Evolutionary conservation across 2,329 filamentous ascomycete species (phyloP).

Genomic region (Clonostachys chloroleuca): DNA sequence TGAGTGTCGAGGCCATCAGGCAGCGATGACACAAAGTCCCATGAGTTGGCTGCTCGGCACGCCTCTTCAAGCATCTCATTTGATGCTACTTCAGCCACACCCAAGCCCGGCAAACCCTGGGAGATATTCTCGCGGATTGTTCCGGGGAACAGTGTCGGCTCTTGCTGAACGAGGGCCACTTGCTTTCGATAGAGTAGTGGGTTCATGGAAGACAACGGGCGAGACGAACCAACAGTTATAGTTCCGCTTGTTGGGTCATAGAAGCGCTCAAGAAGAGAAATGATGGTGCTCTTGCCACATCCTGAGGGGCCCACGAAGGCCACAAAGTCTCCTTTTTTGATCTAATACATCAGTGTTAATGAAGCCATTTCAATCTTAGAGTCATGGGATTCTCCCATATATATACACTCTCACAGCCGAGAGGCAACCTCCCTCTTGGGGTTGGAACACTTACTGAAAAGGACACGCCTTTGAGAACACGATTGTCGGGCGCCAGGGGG

Average conservation of each 20-base stretch:
- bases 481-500: conserved; percentile 24
- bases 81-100: conserved; percentile 9
- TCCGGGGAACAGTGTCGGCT: conserved; percentile 69
- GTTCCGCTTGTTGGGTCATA: conserved; percentile 37
- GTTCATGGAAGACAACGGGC: conserved; percentile 33
- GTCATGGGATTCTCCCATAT: background rate
- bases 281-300: conserved; percentile 57
- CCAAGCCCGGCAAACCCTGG: conserved; percentile 26
- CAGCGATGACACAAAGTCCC: conserved; percentile 34
- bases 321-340: conserved; percentile 41
- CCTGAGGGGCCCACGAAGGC: conserved; percentile 53
- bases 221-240: conserved; percentile 36
- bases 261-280: conserved; percentile 44
- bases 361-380: background rate
- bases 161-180: conserved; percentile 53
- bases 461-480: conserved; percentile 22
- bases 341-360: conserved; percentile 8
- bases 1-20: conserved; percentile 49
- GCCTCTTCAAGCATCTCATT: conserved; percentile 33
- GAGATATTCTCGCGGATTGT: conserved; percentile 83
- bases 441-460: background rate
- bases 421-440: background rate
- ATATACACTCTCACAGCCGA: background rate
- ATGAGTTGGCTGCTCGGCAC: conserved; percentile 43
- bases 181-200: conserved; percentile 44